Evolutionary conservation across 495 filamentous ascomycete species (phyloP).

Genomic region (Margaritispora aquatica): DNA sequence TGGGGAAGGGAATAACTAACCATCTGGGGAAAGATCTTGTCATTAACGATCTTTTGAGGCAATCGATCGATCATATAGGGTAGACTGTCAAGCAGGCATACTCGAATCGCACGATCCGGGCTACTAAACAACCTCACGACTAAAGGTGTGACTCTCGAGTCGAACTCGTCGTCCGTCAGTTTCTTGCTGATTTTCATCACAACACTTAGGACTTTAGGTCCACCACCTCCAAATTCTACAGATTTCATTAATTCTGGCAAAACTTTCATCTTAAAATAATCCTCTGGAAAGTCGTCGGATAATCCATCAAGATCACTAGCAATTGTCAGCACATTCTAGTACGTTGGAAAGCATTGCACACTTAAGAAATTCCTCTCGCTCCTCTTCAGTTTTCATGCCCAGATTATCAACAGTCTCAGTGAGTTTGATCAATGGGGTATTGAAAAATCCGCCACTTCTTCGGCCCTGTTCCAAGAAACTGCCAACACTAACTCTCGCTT

Average conservation of each 20-base stretch:
- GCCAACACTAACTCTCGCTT: slow-evolving; percentile 72
- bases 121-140: slow-evolving; percentile 83
- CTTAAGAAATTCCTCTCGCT: slow-evolving; percentile 82
- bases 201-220: slow-evolving; percentile 80
- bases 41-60: slow-evolving; percentile 84
- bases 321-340: background rate
- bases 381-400: slow-evolving; percentile 76
- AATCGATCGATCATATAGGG: slow-evolving; percentile 88
- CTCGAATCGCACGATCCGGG: slow-evolving; percentile 86
- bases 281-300: slow-evolving; percentile 90
- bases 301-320: slow-evolving; percentile 75
- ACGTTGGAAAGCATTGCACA: slow-evolving; percentile 31
- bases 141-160: slow-evolving; percentile 74
- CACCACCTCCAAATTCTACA: slow-evolving; percentile 94
- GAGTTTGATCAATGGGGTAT: slow-evolving; percentile 83
- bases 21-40: slow-evolving; percentile 95
- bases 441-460: slow-evolving; percentile 79
- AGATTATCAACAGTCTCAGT: slow-evolving; percentile 89
- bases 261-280: slow-evolving; percentile 96
- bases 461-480: slow-evolving; percentile 88
- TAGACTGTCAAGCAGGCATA: slow-evolving; percentile 85
- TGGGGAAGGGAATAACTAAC: slow-evolving; percentile 33
- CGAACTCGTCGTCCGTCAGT: slow-evolving; percentile 84
- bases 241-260: slow-evolving; percentile 94
- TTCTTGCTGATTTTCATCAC: slow-evolving; percentile 88